Percentiles rank a stretch among this genome's conserved stretches.
These are phyloP conservation scores for Calendula officinalis DNA, from an alignment of 129 eudicot genomes.

Conservation along the genomic window DNA sequence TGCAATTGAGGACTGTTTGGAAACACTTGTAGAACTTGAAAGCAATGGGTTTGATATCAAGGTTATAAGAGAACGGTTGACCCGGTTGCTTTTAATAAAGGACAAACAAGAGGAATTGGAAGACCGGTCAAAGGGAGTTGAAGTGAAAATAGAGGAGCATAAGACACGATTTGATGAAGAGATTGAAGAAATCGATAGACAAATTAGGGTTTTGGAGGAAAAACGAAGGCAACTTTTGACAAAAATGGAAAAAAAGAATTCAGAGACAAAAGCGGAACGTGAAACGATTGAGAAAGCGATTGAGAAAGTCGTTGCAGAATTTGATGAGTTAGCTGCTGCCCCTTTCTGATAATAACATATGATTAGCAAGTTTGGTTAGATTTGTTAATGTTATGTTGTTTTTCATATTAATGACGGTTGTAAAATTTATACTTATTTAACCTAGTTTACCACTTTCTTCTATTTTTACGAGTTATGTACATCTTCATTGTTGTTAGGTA, in stretches of 20 bases:
- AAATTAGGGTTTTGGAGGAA: constrained; percentile 34
- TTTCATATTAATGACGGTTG: too few species aligned
- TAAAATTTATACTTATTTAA: too few species aligned
- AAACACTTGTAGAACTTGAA: constrained; percentile 49
- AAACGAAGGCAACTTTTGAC: constrained; percentile 26
- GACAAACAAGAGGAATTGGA: constrained; percentile 32
- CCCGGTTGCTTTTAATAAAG: constrained; percentile 35
- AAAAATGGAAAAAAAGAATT: constrained; percentile 30
- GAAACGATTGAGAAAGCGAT: too few species aligned
- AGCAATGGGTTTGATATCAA: constrained; percentile 54
- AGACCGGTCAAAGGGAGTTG: background rate
- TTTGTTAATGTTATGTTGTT: too few species aligned
- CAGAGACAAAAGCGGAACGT: constrained; percentile 31
- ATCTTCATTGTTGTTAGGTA: too few species aligned
- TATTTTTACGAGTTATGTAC: too few species aligned
- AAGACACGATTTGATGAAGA: constrained; percentile 28
- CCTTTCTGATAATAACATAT: too few species aligned
- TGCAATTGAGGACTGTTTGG: constrained; percentile 39
- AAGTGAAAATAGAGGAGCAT: constrained; percentile 1
- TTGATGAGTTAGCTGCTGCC: too few species aligned
- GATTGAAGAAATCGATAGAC: constrained; percentile 36
- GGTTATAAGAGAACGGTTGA: constrained; percentile 37
- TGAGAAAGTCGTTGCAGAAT: too few species aligned
- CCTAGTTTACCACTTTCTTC: too few species aligned
- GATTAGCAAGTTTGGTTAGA: too few species aligned